A percentile compares a stretch with the other conserved stretches of the same genome.
Evolutionary conservation across 2,329 filamentous ascomycete species (phyloP).

Genomic region (Ceratocystis cacaofunesta): DNA sequence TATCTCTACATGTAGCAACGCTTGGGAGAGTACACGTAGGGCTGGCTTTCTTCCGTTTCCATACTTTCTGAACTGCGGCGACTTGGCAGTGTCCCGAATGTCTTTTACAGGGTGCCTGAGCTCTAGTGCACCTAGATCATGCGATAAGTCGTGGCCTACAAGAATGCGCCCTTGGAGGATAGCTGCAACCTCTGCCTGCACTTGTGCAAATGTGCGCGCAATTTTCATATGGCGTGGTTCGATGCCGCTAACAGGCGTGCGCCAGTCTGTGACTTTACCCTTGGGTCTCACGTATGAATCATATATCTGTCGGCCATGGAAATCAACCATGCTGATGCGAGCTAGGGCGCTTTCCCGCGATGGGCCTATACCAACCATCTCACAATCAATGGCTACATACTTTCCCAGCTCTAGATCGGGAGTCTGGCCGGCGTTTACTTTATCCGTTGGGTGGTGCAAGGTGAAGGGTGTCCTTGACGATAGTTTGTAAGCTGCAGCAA

Average conservation of each 20-base stretch:
- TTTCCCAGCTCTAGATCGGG: slow-evolving; percentile 59
- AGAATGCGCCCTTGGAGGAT: slow-evolving; percentile 59
- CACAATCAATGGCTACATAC: slow-evolving; percentile 87
- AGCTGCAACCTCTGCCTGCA: slow-evolving; percentile 55
- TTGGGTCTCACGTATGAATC: slow-evolving; percentile 78
- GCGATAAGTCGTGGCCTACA: slow-evolving; percentile 70
- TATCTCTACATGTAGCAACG: slow-evolving; percentile 46
- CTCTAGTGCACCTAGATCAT: slow-evolving; percentile 61
- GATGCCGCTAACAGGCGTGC: slow-evolving; percentile 75
- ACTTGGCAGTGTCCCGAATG: slow-evolving; percentile 71
- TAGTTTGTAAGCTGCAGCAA: slow-evolving; percentile 47
- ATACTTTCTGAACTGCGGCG: slow-evolving; percentile 57
- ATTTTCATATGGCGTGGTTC: slow-evolving; percentile 54
- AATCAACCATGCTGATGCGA: slow-evolving; percentile 81
- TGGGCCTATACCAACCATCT: slow-evolving; percentile 85
- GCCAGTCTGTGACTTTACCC: slow-evolving; percentile 74
- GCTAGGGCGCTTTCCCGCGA: slow-evolving; percentile 63
- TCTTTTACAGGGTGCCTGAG: slow-evolving; percentile 65
- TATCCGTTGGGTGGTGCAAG: slow-evolving; percentile 33
- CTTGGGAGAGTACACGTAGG: slow-evolving; percentile 41
- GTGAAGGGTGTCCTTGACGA: slow-evolving; percentile 35
- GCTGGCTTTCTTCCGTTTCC: slow-evolving; percentile 53
- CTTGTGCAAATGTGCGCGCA: slow-evolving; percentile 58
- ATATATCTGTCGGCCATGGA: slow-evolving; percentile 82
- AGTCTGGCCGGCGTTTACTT: slow-evolving; percentile 49